Evolutionary conservation across 768 basidiomycete species (phyloP).

Genomic region (Boletus sp.): DNA sequence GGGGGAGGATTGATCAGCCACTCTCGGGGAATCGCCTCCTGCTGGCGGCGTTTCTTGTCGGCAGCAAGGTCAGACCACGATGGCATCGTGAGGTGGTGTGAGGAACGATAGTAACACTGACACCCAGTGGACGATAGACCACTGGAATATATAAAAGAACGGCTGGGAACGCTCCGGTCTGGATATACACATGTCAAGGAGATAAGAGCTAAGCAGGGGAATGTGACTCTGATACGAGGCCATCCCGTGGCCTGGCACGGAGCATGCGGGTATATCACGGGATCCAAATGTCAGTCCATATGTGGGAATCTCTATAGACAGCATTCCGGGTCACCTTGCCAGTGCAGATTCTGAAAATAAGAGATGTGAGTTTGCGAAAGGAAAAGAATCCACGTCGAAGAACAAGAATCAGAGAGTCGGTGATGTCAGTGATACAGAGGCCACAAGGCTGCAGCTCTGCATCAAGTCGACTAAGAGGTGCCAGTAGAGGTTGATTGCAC

Average conservation of each 20-base stretch:
- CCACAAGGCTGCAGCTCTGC: conserved; percentile 32
- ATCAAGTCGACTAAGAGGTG: conserved; percentile 91
- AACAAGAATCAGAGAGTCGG: conserved; percentile 50
- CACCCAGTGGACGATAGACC: not conserved
- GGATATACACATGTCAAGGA: not conserved
- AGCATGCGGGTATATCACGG: not conserved
- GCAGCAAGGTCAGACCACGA: conserved; percentile 53
- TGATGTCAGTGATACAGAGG: conserved; percentile 75
- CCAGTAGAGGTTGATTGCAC: conserved; percentile 68
- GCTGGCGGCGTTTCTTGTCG: conserved; percentile 54
- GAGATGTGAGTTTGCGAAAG: conserved; percentile 17
- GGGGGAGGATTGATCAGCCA: conserved; percentile 59
- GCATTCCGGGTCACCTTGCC: not conserved
- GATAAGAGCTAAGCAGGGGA: conserved; percentile 4
- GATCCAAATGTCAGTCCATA: conserved; percentile 1
- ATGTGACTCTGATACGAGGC: not conserved
- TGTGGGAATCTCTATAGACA: not conserved
- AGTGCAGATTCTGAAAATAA: conserved; percentile 14
- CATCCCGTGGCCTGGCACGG: not conserved
- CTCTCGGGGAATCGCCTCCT: conserved; percentile 56
- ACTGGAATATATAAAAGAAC: conserved; percentile 5
- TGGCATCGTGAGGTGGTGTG: conserved; percentile 7
- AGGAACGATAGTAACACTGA: not conserved
- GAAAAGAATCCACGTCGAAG: not conserved
- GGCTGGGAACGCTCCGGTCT: conserved; percentile 3